Conservation (phyloP, 2,329 filamentous ascomycete species). For the Alternaria metachromatica region DNA sequence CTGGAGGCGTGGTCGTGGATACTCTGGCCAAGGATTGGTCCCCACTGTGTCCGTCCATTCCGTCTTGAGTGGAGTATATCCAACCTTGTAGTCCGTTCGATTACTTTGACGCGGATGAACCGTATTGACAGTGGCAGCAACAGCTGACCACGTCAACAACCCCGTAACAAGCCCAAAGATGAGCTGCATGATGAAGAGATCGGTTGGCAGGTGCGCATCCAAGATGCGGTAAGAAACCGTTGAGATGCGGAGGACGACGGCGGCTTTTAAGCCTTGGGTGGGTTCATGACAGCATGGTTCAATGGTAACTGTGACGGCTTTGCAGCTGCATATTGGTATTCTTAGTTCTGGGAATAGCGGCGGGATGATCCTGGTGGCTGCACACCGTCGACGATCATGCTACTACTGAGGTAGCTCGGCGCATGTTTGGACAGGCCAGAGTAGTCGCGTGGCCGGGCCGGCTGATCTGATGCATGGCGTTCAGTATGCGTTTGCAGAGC, state of each 20-base stretch:
- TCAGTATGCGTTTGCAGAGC: slow-evolving; percentile 1
- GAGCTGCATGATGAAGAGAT: slow-evolving; percentile 23
- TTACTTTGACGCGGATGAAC: slow-evolving; percentile 32
- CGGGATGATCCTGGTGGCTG: slow-evolving; percentile 34
- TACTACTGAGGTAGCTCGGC: slow-evolving; percentile 8
- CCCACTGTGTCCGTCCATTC: slow-evolving; percentile 61
- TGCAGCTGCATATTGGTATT: slow-evolving; percentile 20
- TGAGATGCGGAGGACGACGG: background rate
- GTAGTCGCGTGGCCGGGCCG: slow-evolving; percentile 11
- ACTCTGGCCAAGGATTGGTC: slow-evolving; percentile 63
- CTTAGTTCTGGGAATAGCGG: slow-evolving; percentile 32
- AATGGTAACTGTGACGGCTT: slow-evolving; percentile 25
- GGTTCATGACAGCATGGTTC: slow-evolving; percentile 20
- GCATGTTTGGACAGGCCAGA: background rate
- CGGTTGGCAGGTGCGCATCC: background rate
- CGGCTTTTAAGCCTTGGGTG: slow-evolving; percentile 29
- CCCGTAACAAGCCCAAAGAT: slow-evolving; percentile 15
- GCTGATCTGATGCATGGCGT: slow-evolving; percentile 14
- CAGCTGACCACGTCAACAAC: slow-evolving; percentile 15
- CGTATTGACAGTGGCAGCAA: slow-evolving; percentile 15
- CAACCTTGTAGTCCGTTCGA: slow-evolving; percentile 38
- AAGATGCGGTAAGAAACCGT: background rate
- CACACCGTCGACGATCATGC: slow-evolving; percentile 31
- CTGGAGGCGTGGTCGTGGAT: slow-evolving; percentile 64
- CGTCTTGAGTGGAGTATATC: slow-evolving; percentile 46